Evolutionary conservation across 2,329 filamentous ascomycete genomes (phyloP), one percentile per base, ranked within the genome.

Genomic region (Claviceps paspali): DNA sequence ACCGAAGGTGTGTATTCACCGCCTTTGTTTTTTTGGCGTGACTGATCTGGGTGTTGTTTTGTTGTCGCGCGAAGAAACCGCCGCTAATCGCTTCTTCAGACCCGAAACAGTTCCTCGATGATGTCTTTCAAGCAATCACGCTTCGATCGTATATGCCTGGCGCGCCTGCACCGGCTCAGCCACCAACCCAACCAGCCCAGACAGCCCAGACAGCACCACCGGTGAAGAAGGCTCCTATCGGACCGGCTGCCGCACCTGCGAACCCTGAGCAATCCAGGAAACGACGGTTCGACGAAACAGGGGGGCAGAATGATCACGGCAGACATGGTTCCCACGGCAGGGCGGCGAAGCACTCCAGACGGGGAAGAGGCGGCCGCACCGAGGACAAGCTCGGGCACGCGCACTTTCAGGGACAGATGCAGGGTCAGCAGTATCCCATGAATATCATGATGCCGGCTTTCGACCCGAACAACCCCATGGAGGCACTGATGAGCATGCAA

Each of bases 71-170:
- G n/a, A n/a, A n/a, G n/a, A n/a, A n/a, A n/a, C n/a, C n/a, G n/a
- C n/a, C n/a, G n/a, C 27, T n/a, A 15, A 28, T 7, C 12, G 1
- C 21, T 27, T n/a, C 12, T 31, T 8, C 40, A 60, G 58, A 61
- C 24, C 48, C 58, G 10, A 60, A 55, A 36, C 45, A 52, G 2
- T 86, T 88, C 47, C 76, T 85, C 24, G 64, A 78, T 49, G 79
- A 86, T 48, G 67, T 87, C 15, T 79, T 87, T 49, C 57, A 69
- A 35, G 73, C 73, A 5, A 68, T 88, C 41, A 59, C 67, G 31
- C 70, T 70, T 50, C 78, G 71, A 49, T 67, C 68, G 5, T 81
- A 77, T 52, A 51, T 72, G 2, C 73, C 74, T 2, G 71, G 70
- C 23, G 67, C 65, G 28, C 55, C 55, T 29, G 63, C 63, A 32